These are phyloP conservation scores for Cyanophora paradoxa DNA, from an alignment of 78 protist genomes.

Conservation along the genomic window DNA sequence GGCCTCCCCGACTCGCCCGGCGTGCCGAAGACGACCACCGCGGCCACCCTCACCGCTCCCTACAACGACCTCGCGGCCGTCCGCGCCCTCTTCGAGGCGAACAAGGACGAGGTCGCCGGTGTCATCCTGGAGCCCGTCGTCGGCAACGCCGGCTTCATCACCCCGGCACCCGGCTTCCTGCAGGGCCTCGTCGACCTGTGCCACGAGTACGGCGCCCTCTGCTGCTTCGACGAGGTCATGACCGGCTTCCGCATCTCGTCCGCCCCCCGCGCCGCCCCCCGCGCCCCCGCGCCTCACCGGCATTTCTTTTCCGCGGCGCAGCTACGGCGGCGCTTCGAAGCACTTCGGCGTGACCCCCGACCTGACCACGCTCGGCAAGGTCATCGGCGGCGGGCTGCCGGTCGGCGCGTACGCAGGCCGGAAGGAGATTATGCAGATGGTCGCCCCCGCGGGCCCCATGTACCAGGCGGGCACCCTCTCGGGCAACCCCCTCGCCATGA, in stretches of 20 bases:
- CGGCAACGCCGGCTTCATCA: constrained; percentile 43
- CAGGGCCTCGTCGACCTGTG: not conserved
- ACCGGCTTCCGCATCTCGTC: constrained; percentile 51
- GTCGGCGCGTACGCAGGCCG: constrained; percentile 45
- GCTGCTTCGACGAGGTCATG: constrained; percentile 42
- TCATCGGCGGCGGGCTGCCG: constrained; percentile 43
- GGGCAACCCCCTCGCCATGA: constrained; percentile 47
- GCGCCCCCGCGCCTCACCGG: too few species aligned
- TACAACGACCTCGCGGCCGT: constrained; percentile 33
- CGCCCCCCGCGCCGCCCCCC: too few species aligned
- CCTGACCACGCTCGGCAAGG: constrained; percentile 41
- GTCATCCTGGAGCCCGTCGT: constrained; percentile 42
- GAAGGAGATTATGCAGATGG: constrained; percentile 47
- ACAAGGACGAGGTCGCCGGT: constrained; percentile 37
- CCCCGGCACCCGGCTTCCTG: constrained; percentile 28
- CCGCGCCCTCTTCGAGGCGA: constrained; percentile 28
- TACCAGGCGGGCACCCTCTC: constrained; percentile 46
- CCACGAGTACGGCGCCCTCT: constrained; percentile 11
- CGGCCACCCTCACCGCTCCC: constrained; percentile 13
- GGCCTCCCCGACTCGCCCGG: constrained; percentile 54
- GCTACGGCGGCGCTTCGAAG: constrained; percentile 45
- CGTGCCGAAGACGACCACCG: constrained; percentile 24
- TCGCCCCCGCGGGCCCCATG: constrained; percentile 49
- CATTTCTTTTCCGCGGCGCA: too few species aligned
- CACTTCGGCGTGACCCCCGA: constrained; percentile 44